A percentile compares a stretch with the other conserved stretches of the same genome.
These are phyloP conservation scores for Breynia disticha DNA, from an alignment of 441 rosid genomes.

Conservation along the genomic window DNA sequence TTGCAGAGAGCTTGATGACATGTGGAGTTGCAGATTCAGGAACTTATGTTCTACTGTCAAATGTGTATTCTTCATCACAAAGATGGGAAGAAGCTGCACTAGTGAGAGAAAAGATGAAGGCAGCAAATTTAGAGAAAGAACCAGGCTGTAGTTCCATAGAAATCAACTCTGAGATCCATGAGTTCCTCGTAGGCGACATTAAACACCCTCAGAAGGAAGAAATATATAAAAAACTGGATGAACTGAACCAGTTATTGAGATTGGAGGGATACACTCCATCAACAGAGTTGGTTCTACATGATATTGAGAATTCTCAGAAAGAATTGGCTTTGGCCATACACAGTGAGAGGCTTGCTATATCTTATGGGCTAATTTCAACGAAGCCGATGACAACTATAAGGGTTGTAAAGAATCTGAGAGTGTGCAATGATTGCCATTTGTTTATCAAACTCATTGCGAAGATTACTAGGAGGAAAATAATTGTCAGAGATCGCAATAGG, in stretches of 20 bases:
- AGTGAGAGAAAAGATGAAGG: conserved; percentile 64
- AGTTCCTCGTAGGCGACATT: conserved; percentile 55
- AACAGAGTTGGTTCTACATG: conserved; percentile 23
- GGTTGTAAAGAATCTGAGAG: conserved; percentile 63
- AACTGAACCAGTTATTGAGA: conserved; percentile 25
- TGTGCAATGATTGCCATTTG: conserved; percentile 60
- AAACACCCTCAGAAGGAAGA: conserved; percentile 50
- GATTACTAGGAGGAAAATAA: conserved; percentile 40
- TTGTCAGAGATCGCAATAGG: conserved; percentile 66
- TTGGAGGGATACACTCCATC: conserved; percentile 26
- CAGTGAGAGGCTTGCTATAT: conserved; percentile 65
- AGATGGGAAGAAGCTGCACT: conserved; percentile 42
- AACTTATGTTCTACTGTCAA: conserved; percentile 64
- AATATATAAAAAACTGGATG: conserved; percentile 31
- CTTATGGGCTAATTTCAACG: conserved; percentile 47
- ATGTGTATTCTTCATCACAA: conserved; percentile 46
- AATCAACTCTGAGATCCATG: conserved; percentile 44
- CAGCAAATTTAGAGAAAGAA: conserved; percentile 52
- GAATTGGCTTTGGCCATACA: conserved; percentile 36
- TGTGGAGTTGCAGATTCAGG: conserved; percentile 59
- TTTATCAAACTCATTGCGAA: conserved; percentile 57
- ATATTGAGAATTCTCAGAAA: conserved; percentile 29
- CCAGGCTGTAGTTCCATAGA: conserved; percentile 80
- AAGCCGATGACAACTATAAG: conserved; percentile 42
- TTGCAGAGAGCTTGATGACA: conserved; percentile 34